Percentiles rank a stretch among this genome's conserved stretches.
Evolutionary conservation across 164 flowering plant species (phyloP).

Genomic region (Protea cynaroides): DNA sequence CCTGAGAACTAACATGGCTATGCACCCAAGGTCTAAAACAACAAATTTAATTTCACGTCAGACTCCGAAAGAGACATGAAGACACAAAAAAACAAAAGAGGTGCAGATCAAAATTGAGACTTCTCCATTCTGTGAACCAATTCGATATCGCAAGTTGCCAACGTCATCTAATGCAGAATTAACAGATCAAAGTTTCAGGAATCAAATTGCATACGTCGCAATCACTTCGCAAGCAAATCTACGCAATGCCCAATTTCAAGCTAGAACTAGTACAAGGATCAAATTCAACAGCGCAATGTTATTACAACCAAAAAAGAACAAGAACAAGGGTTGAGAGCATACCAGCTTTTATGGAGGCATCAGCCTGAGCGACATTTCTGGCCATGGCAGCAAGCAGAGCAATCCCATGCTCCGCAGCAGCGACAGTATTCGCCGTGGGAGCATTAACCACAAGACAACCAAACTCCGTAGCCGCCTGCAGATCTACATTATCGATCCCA

Average conservation of each 20-base stretch:
- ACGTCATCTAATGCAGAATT: too few relatives aligned
- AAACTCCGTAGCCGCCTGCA: constrained; percentile 84
- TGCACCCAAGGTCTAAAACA: too few relatives aligned
- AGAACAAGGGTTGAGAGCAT: neutral
- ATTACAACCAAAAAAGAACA: neutral
- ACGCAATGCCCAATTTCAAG: neutral
- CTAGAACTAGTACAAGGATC: neutral
- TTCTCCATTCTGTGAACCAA: too few relatives aligned
- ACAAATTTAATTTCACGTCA: too few relatives aligned
- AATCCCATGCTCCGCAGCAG: constrained; percentile 96
- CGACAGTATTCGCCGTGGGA: constrained; percentile 90
- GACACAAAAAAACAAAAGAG: too few relatives aligned
- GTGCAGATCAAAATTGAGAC: too few relatives aligned
- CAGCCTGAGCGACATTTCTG: constrained; percentile 79
- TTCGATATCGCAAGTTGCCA: too few relatives aligned
- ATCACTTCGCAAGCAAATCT: neutral
- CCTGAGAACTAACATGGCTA: too few relatives aligned
- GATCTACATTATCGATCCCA: constrained; percentile 94
- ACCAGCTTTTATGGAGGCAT: constrained; percentile 92
- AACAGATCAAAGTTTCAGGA: too few relatives aligned
- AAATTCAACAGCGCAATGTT: neutral
- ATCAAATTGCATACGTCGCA: too few relatives aligned
- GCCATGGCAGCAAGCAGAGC: constrained; percentile 83
- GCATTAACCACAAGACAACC: constrained; percentile 94
- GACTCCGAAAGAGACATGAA: too few relatives aligned